Evolutionary conservation across 2,329 filamentous ascomycete species (phyloP), one percentile per base, ranked within the genome.

Genomic region (Eutypa lata): DNA sequence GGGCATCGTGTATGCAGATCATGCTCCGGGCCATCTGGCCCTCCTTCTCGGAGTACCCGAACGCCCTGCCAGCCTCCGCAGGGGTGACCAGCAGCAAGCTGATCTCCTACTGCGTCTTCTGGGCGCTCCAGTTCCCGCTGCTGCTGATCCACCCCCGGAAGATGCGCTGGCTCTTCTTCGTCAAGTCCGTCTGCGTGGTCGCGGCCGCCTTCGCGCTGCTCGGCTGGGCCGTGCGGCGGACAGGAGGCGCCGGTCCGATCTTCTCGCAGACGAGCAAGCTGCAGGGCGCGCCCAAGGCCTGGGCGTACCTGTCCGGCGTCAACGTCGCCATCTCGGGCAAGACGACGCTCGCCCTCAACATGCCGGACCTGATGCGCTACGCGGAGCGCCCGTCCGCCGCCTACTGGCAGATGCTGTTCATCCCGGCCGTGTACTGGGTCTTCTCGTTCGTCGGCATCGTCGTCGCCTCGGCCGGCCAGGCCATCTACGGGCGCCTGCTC

Each of bases 1-100:
- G 51, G 14, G 51, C 48, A 18, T 53, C 40, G 4, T 50, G 42
- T 31, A 50, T 47, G 47, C 42, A 46, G 19, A 50, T 50, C 48
- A 50, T 53, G 48, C 40, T 53, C 7, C 18, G 33, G 13, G 47
- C 28, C 1, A 50, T 50, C 24, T 50, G 47, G 51, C 48, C 48
- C 19, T 47, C 40, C 8, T 28, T 51, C 19, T 18, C 4, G 3
- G 16, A 22, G 16, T 51, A 51, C 3, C 53, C 51, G 1, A 53
- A 55, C 47, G 22, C 47, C 8, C 38, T 53, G 14, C 50, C 53
- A 8, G 46, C 42, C 2, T 50, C 43, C 1, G 53, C 43, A 11
- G 76, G 77, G 47, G 79, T 80, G 45, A 74, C 74, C 10, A 77
- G 75, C 3, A 74, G 78, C 55, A 74, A 74, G n/a, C 75, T 81